These are phyloP conservation scores for Phyllosticta citribraziliensis DNA, from an alignment of 2,329 filamentous ascomycete genomes.

Conservation along the genomic window DNA sequence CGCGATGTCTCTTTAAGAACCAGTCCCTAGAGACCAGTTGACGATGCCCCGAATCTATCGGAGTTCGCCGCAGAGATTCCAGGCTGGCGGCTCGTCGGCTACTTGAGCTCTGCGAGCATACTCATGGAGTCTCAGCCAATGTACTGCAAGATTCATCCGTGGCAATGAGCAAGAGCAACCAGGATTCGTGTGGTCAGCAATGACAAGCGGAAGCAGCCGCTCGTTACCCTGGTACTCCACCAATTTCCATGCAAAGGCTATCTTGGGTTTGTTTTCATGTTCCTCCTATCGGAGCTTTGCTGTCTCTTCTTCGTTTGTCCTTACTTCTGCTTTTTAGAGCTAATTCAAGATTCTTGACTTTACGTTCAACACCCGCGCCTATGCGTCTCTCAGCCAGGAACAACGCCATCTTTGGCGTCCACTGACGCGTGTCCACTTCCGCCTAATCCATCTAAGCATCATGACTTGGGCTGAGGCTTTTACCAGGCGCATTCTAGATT, in stretches of 20 bases:
- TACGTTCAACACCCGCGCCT: too few species aligned
- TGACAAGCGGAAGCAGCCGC: neutral
- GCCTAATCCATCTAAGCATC: too few species aligned
- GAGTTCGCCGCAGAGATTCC: too few species aligned
- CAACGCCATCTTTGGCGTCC: too few species aligned
- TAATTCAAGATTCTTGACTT: neutral
- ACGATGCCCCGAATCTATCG: too few species aligned
- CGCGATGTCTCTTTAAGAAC: too few species aligned
- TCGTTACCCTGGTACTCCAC: neutral
- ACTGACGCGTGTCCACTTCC: too few species aligned
- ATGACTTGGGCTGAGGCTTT: neutral
- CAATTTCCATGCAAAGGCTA: neutral
- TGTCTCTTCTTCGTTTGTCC: neutral
- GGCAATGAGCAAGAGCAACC: neutral
- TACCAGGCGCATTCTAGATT: neutral
- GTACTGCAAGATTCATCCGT: neutral
- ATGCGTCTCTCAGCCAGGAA: too few species aligned
- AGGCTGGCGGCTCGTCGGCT: too few species aligned
- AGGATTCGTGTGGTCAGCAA: neutral
- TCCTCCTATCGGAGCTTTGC: neutral
- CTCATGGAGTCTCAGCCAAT: too few species aligned
- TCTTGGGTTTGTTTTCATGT: neutral
- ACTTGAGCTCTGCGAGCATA: too few species aligned
- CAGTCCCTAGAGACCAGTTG: too few species aligned
- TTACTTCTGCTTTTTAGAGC: neutral